Evolutionary conservation across 2,329 filamentous ascomycete species (phyloP).

Genomic region (Pseudohalonectria lignicola): DNA sequence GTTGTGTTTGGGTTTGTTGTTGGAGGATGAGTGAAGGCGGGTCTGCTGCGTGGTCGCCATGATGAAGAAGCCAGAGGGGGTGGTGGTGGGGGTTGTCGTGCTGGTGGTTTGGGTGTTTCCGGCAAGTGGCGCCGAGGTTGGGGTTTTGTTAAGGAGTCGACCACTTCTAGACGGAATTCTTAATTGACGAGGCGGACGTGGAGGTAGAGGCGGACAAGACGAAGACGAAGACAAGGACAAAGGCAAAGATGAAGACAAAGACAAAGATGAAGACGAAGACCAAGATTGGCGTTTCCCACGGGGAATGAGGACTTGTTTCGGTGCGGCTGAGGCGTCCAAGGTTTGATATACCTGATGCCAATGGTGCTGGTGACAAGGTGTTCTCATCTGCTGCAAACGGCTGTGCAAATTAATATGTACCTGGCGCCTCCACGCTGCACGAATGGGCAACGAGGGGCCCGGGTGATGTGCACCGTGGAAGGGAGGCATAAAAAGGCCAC

Average conservation of each 20-base stretch:
- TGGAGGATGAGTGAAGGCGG: constrained; percentile 8
- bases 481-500: constrained; percentile 2
- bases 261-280: constrained; percentile 3
- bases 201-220: background rate
- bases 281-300: too few relatives aligned
- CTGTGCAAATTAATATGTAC: constrained; percentile 1
- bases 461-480: constrained; percentile 3
- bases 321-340: too few relatives aligned
- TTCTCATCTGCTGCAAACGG: background rate
- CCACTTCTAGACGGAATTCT: too few relatives aligned
- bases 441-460: constrained; percentile 2
- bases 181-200: too few relatives aligned
- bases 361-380: constrained; percentile 1
- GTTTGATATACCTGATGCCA: constrained; percentile 2
- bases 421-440: background rate
- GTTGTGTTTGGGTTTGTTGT: constrained; percentile 6
- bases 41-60: constrained; percentile 13
- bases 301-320: too few relatives aligned
- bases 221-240: constrained; percentile 4
- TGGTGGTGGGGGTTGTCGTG: background rate
- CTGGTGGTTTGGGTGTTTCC: background rate
- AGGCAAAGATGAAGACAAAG: constrained; percentile 5
- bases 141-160: background rate
- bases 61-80: constrained; percentile 4
- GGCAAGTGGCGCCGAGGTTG: background rate